phyloP scores from a whole-genome alignment of 2,329 filamentous ascomycete genomes.

The Venturia asperata region DNA sequence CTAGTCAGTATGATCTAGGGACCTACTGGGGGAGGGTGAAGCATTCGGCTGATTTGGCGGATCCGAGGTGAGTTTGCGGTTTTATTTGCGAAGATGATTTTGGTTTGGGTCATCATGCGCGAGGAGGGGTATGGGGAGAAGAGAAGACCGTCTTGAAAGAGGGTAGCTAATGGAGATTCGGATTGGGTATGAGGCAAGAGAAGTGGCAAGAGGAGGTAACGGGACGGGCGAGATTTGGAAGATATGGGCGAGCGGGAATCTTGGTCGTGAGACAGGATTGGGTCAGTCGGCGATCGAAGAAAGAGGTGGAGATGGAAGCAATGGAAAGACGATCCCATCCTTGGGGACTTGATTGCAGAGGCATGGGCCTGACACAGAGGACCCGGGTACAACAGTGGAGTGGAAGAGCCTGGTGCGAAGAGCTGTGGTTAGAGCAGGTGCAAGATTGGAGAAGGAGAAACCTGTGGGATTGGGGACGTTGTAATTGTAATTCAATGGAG shows the following conservation, averaged over 20 bases:
- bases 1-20: conserved; percentile 82
- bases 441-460: neutral
- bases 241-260: neutral
- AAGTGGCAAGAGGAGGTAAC: neutral
- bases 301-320: no score
- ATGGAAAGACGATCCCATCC: no score
- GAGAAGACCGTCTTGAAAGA: no score
- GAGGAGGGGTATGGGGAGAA: neutral
- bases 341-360: no score
- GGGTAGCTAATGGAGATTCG: no score
- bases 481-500: neutral
- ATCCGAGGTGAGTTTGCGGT: conserved; percentile 72
- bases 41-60: conserved; percentile 82
- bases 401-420: neutral
- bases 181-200: no score
- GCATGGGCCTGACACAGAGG: neutral
- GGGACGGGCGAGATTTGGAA: neutral
- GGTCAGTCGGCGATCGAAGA: neutral
- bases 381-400: neutral
- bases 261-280: neutral
- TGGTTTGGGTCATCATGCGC: neutral
- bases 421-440: neutral
- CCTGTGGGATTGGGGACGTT: neutral
- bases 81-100: conserved; percentile 24
- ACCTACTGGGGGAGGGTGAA: conserved; percentile 94